Base-by-base conservation (phyloP, 2,329 filamentous ascomycete species). In the Colletotrichum spaethianum region DNA sequence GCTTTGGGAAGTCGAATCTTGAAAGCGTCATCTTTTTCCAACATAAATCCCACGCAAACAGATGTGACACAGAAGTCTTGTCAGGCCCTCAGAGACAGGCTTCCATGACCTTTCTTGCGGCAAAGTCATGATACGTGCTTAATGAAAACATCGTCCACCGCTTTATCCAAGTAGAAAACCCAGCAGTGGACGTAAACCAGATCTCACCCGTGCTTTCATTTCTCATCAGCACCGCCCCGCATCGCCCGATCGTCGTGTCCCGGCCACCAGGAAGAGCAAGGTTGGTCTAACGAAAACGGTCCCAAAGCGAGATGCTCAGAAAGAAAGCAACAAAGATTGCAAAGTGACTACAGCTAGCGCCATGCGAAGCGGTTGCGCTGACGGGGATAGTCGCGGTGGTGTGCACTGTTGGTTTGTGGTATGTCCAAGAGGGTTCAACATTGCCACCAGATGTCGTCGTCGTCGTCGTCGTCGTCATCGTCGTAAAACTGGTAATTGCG, bases 391-490 rank as follows among this genome's bases (percentile, higher is more conserved):
- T 33, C 31, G 31, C 23, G 12, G 60, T 52, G 20, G 46, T 63
- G n/a, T 52, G 36, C 23, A 64, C 8, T 55, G 16, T 46, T 33
- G 36, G 62, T 26, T 44, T 56, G n/a, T 64, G 9, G 36, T 64
- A 64, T 33, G 20, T 64, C 48, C 20, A 64, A 26, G 36, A 64
- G 23, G 36, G 62, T 28, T 64, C 3, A 36, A 64, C 18, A 28
- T 56, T 55, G n/a, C 26, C 44, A 46, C 36, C 36, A 56, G 38
- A 53, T 44, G 18, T 38, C 14, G 16, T 23, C 36, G 26, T n/a
- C n/a, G n/a, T n/a, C n/a, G n/a, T n/a, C n/a, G n/a, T n/a, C n/a
- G n/a, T n/a, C n/a, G n/a, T n/a, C n/a, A n/a, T n/a, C n/a, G n/a
- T 64, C 16, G 20, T n/a, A 4, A 64, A 1, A 56, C 50, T 64